phyloP scores from a whole-genome alignment of 805 yeast species.

The Cyberlindnera meyerae region DNA sequence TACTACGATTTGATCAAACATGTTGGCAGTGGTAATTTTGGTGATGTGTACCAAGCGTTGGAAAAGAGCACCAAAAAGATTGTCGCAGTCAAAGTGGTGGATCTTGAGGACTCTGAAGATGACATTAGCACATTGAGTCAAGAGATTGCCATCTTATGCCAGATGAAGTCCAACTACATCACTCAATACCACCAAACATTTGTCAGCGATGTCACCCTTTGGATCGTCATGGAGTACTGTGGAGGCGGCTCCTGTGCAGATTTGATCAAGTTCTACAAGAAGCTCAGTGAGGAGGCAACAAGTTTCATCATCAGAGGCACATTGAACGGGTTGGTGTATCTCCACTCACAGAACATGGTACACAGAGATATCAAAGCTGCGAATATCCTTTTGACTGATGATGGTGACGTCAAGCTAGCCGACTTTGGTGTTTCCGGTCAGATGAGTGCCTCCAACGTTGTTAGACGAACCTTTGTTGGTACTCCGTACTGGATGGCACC shows the following conservation, averaged over 20 bases:
- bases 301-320: constrained; percentile 60
- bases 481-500: constrained; percentile 99
- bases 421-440: constrained; percentile 95
- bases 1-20: constrained; percentile 43
- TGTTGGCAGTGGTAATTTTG: constrained; percentile 82
- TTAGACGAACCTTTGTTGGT: constrained; percentile 80
- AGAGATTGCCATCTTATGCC: constrained; percentile 74
- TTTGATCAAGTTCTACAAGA: constrained; percentile 51
- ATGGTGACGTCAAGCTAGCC: constrained; percentile 73
- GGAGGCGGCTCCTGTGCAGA: constrained; percentile 92
- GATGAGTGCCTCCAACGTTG: constrained; percentile 54
- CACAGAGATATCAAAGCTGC: constrained; percentile 93
- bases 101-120: constrained; percentile 74
- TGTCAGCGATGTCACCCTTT: constrained; percentile 61
- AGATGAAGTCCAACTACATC: constrained; percentile 54
- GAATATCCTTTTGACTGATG: constrained; percentile 66
- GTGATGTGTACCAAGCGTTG: constrained; percentile 71
- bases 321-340: constrained; percentile 65
- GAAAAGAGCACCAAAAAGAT: constrained; percentile 30
- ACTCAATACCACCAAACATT: constrained; percentile 64
- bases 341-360: constrained; percentile 70
- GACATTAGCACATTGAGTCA: constrained; percentile 66
- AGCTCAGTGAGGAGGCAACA: constrained; percentile 53
- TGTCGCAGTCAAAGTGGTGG: constrained; percentile 85
- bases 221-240: constrained; percentile 93